These are phyloP conservation scores for Desmodesmus armatus DNA, from an alignment of 139 green algal species.

Conservation along the genomic window DNA sequence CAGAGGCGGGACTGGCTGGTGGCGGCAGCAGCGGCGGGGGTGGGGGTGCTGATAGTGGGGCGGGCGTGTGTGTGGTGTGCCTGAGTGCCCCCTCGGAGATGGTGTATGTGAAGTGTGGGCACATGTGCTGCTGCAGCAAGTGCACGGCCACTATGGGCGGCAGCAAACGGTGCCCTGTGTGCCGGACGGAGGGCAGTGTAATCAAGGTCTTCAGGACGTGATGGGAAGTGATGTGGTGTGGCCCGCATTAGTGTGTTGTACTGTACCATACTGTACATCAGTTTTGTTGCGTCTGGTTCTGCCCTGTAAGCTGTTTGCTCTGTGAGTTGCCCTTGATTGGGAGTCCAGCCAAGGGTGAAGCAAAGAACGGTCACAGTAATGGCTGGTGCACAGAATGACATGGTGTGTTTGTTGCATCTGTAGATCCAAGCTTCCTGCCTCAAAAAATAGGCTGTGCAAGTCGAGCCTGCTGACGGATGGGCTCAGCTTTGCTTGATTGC, in stretches of 20 bases:
- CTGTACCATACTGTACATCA: too few species aligned
- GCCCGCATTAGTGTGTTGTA: too few species aligned
- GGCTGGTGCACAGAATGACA: background rate
- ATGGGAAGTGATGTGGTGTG: too few species aligned
- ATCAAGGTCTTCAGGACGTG: slow-evolving; percentile 45
- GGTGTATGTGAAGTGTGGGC: slow-evolving; percentile 42
- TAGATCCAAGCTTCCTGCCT: too few species aligned
- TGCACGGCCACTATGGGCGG: slow-evolving; percentile 25
- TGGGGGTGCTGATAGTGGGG: background rate
- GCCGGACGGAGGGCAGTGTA: slow-evolving; percentile 1
- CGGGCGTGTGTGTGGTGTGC: slow-evolving; percentile 43
- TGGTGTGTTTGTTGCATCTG: too few species aligned
- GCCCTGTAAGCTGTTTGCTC: too few species aligned
- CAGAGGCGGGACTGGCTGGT: slow-evolving; percentile 1
- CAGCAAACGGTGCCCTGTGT: slow-evolving; percentile 45
- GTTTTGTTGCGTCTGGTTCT: too few species aligned
- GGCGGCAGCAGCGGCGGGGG: slow-evolving; percentile 6
- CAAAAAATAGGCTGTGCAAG: too few species aligned
- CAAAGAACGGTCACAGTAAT: background rate
- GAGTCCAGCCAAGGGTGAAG: background rate
- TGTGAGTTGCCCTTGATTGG: too few species aligned
- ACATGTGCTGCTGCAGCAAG: slow-evolving; percentile 34
- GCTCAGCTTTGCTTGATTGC: background rate
- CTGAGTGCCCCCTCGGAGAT: slow-evolving; percentile 12
- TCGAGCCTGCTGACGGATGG: too few species aligned